Base-by-base conservation (phyloP, 257 asterid species). In the Solanum clarkiae region DNA sequence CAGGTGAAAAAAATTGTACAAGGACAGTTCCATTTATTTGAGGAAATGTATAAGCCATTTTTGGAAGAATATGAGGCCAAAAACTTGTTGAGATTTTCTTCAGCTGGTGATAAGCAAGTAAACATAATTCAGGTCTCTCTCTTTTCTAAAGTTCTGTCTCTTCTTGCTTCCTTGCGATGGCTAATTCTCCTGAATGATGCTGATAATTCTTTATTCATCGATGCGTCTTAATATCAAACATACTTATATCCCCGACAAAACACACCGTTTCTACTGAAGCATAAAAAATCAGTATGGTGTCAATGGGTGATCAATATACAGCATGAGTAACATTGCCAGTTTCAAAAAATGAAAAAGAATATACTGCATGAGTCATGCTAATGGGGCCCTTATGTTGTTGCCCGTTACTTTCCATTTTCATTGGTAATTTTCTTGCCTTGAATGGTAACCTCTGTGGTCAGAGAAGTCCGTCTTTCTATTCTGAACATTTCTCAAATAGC, bases 1-100 rank as follows among this genome's bases (percentile, higher is more conserved):
- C 91, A 94, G 95, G 97, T 95, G 88, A 90, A 88, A 71, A 95
- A 95, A 88, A 94, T 95, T 82, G 96, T 95, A 69, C 92, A 89
- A 84, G 98, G 98, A 80, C 98, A 95, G 81, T 93, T 89, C 83
- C 72, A 89, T 86, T 90, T 93, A 86, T 94, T 95, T 85, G 93
- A 85, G 26, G 80, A 80, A 77, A 91, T 90, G 95, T 95, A 95
- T 86, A 88, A 80, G 55, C 96, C 99, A 32, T 80, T 87, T 88
- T 57, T 94, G 24, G 92, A 94, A 89, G 98, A 94, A 85, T 88
- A 90, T 86, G 95, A 93, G 13, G 88, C 89, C 62, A 83, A 84
- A 44, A 94, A 93, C 85, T 56, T 95, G 88, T 87, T 94, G 87
- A 90, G 94, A 88, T 45, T 88, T 40, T 88, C 97, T 32, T 86